Conservation (phyloP, 371 early-diverging fungal genomes). For the Funneliformis caledonium region DNA sequence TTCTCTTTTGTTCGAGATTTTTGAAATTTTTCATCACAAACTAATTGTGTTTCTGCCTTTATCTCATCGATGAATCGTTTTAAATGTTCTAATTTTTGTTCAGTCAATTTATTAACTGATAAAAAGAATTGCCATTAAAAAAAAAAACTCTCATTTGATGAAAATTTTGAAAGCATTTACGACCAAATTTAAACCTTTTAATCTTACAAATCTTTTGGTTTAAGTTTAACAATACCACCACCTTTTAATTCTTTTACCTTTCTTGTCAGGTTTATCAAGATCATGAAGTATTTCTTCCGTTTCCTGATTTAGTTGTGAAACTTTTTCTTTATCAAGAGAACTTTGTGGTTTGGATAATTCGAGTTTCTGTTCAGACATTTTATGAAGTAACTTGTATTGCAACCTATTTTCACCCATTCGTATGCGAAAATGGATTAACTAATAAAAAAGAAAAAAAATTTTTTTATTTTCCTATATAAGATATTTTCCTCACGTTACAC, state of each 20-base stretch:
- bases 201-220: neutral
- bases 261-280: too few relatives aligned
- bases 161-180: neutral
- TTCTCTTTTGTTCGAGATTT: neutral
- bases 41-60: neutral
- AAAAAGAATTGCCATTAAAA: too few relatives aligned
- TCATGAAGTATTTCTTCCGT: neutral
- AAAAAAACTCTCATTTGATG: neutral
- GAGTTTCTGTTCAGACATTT: neutral
- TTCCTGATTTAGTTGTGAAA: neutral
- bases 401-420: neutral
- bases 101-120: neutral
- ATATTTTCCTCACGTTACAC: neutral
- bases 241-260: neutral
- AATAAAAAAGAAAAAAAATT: too few relatives aligned
- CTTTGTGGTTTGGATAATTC: neutral
- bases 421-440: too few relatives aligned
- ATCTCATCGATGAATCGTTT: too few relatives aligned
- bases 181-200: neutral
- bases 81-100: neutral
- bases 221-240: neutral
- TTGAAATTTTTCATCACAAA: neutral
- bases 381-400: neutral
- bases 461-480: neutral
- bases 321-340: neutral